Percentiles rank a stretch among this genome's conserved stretches.
phyloP scores from a whole-genome alignment of 1,139 yeast species.

The Candida sp. region DNA sequence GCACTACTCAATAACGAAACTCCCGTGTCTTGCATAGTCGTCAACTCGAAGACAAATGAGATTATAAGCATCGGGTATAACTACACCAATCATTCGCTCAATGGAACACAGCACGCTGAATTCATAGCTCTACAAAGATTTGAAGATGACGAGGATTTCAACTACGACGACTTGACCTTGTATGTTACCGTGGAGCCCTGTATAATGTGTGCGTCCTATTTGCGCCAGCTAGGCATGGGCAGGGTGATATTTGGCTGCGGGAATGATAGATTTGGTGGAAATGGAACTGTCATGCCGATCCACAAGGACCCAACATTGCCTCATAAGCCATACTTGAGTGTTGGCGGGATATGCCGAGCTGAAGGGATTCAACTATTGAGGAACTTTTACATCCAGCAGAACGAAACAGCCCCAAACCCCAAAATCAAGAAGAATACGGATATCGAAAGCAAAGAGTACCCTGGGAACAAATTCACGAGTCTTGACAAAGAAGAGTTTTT shows the following conservation, averaged over 20 bases:
- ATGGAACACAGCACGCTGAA: conserved; percentile 93
- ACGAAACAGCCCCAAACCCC: conserved; percentile 84
- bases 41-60: conserved; percentile 44
- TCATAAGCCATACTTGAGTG: conserved; percentile 52
- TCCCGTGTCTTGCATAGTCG: conserved; percentile 76
- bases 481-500: conserved; percentile 26
- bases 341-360: conserved; percentile 79
- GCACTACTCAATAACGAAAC: conserved; percentile 60
- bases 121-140: conserved; percentile 59
- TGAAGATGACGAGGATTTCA: conserved; percentile 9
- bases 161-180: conserved; percentile 56
- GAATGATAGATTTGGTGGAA: conserved; percentile 96
- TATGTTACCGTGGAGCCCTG: conserved; percentile 99
- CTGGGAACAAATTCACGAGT: conserved; percentile 33
- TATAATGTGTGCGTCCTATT: conserved; percentile 96
- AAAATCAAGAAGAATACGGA: conserved; percentile 75
- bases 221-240: conserved; percentile 77
- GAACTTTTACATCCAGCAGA: conserved; percentile 84
- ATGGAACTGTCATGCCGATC: conserved; percentile 80
- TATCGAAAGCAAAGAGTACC: conserved; percentile 70
- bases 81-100: conserved; percentile 84
- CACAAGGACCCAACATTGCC: conserved; percentile 49
- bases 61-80: conserved; percentile 84
- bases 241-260: conserved; percentile 90
- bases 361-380: conserved; percentile 86